These are phyloP conservation scores for Mortierella antarctica DNA, from an alignment of 192 early-diverging fungal species.

Conservation along the genomic window DNA sequence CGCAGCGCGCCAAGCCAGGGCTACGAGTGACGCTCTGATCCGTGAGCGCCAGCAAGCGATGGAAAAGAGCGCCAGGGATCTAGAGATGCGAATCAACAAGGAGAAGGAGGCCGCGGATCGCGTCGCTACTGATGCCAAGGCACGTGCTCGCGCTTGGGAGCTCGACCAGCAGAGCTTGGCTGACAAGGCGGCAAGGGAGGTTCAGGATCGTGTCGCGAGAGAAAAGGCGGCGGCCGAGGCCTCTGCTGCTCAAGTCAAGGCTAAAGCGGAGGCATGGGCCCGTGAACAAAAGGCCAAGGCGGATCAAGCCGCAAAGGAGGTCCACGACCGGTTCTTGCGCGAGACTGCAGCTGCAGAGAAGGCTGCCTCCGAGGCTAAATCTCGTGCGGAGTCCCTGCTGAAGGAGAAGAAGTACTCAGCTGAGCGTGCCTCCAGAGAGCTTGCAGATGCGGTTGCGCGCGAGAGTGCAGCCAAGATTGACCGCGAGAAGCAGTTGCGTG, in stretches of 20 bases:
- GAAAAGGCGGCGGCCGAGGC: constrained; percentile 19
- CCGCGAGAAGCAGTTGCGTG: constrained; percentile 8
- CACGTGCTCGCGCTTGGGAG: constrained; percentile 16
- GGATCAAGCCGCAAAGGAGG: constrained; percentile 8
- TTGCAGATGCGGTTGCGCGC: constrained; percentile 1
- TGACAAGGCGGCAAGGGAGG: constrained; percentile 7
- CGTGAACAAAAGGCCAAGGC: constrained; percentile 19
- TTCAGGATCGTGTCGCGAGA: background rate
- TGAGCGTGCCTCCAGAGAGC: constrained; percentile 2
- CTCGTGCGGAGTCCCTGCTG: background rate
- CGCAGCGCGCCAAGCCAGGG: constrained; percentile 12
- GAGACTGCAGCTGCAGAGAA: constrained; percentile 15
- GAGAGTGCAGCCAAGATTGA: constrained; percentile 4
- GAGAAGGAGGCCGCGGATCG: constrained; percentile 16
- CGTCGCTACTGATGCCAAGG: constrained; percentile 7
- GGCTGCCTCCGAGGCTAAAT: constrained; percentile 7
- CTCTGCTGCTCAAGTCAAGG: constrained; percentile 7
- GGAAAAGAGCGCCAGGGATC: constrained; percentile 15
- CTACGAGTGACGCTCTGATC: background rate
- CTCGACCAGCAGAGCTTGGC: constrained; percentile 7
- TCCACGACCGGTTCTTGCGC: constrained; percentile 7
- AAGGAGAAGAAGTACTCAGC: constrained; percentile 9
- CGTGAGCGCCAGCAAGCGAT: constrained; percentile 14
- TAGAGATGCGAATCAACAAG: constrained; percentile 5
- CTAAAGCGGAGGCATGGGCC: constrained; percentile 14